Evolutionary conservation across 2,329 filamentous ascomycete species (phyloP).

Genomic region (Penicillium sp.): DNA sequence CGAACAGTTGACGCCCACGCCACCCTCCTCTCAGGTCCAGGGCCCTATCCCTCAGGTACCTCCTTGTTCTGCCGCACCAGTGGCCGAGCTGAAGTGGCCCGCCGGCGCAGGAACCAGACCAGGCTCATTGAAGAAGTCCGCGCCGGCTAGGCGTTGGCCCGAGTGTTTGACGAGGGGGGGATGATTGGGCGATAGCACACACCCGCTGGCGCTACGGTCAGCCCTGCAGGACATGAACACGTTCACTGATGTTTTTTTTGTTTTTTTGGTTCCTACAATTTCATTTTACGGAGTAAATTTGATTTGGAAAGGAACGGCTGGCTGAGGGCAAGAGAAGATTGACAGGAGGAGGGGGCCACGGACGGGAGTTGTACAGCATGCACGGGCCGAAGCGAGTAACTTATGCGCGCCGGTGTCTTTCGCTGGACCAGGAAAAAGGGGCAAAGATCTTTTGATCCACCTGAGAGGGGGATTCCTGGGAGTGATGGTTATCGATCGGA

Average conservation of each 20-base stretch:
- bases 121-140: conserved; percentile 20
- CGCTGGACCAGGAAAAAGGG: background rate
- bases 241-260: conserved; percentile 3
- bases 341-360: background rate
- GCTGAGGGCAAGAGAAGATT: background rate
- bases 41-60: background rate
- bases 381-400: conserved; percentile 7
- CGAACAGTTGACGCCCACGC: background rate
- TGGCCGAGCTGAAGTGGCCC: conserved; percentile 15
- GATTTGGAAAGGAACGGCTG: background rate
- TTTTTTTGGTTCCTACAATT: background rate
- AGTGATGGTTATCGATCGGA: background rate
- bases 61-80: conserved; percentile 3
- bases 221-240: conserved; percentile 11
- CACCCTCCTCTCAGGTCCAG: background rate
- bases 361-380: conserved; percentile 1
- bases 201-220: conserved; percentile 9
- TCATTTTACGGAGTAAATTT: background rate
- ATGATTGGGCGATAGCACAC: conserved; percentile 15
- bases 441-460: conserved; percentile 10
- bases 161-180: conserved; percentile 20
- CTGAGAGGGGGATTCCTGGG: background rate
- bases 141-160: conserved; percentile 22
- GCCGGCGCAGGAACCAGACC: conserved; percentile 14
- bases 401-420: background rate